Conservation (phyloP, 106 monocot species). For the Phalaenopsis equestris region DNA sequence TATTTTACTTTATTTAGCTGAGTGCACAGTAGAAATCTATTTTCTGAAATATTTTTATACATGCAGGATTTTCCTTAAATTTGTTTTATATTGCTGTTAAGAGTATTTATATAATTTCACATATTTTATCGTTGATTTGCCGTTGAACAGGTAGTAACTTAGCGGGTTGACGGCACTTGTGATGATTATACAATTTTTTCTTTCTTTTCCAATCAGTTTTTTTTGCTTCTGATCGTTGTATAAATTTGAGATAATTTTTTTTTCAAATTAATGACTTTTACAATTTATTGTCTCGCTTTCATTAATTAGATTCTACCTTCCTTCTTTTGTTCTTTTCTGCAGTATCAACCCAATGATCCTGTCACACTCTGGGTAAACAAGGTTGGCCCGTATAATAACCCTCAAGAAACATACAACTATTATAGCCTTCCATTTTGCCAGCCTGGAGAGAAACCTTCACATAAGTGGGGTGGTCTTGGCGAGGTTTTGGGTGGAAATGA, state of each 20-base stretch:
- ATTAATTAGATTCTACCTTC: background rate
- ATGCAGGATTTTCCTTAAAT: background rate
- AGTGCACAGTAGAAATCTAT: background rate
- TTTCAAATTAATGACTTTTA: background rate
- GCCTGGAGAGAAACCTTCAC: conserved; percentile 43
- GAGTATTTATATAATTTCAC: background rate
- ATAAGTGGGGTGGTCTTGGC: conserved; percentile 92
- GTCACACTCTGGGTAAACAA: conserved; percentile 90
- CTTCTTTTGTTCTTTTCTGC: conserved; percentile 12
- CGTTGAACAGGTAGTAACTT: too few species aligned
- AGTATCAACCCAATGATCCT: conserved; percentile 60
- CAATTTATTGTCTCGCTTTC: background rate
- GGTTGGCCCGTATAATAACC: conserved; percentile 90
- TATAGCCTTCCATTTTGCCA: conserved; percentile 86
- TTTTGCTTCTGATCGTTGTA: too few species aligned
- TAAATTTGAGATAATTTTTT: background rate
- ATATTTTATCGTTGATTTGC: background rate
- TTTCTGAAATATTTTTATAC: background rate
- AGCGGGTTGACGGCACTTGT: too few species aligned
- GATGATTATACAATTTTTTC: too few species aligned
- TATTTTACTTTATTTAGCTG: background rate
- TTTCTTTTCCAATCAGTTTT: too few species aligned
- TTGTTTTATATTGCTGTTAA: background rate
- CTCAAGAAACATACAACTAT: conserved; percentile 94
- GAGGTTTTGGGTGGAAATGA: conserved; percentile 94